Conservation (phyloP, 106 monocot genomes). For the Apostasia ramifera region DNA sequence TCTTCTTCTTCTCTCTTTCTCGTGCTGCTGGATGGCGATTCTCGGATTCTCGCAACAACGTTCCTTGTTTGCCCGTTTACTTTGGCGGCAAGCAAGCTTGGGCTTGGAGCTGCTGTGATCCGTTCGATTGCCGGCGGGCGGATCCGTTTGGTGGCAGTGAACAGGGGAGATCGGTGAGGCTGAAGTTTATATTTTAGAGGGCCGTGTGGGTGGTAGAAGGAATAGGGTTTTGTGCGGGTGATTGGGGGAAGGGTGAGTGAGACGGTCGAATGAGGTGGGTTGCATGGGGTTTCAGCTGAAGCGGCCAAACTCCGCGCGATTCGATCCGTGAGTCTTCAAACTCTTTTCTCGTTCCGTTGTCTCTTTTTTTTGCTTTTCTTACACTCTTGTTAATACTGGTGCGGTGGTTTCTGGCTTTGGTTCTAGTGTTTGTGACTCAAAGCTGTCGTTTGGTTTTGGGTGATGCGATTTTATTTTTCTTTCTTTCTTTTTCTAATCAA, state of each 20-base stretch:
- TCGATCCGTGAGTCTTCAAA: slow-evolving; percentile 48
- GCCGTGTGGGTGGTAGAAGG: not conserved
- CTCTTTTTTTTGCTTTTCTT: not conserved
- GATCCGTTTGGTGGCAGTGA: not conserved
- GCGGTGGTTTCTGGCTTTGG: no score
- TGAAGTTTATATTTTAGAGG: not conserved
- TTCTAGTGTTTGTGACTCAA: no score
- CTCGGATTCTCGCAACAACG: no score
- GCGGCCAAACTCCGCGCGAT: slow-evolving; percentile 24
- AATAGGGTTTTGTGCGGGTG: not conserved
- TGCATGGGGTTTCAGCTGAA: slow-evolving; percentile 35
- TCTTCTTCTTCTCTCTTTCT: not conserved
- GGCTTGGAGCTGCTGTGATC: not conserved
- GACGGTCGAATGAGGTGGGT: not conserved
- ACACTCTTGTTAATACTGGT: not conserved
- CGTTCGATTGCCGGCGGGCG: not conserved
- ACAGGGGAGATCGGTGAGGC: not conserved
- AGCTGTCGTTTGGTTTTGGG: no score
- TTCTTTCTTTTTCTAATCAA: no score
- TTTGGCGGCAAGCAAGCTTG: no score
- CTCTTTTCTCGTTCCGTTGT: not conserved
- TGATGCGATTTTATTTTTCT: no score
- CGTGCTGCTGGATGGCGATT: no score
- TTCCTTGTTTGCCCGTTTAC: no score
- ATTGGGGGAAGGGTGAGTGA: slow-evolving; percentile 8